Percentiles rank a stretch among this genome's conserved stretches.
Conservation (phyloP, 2,329 filamentous ascomycete species). For the Calonectria honghensis region DNA sequence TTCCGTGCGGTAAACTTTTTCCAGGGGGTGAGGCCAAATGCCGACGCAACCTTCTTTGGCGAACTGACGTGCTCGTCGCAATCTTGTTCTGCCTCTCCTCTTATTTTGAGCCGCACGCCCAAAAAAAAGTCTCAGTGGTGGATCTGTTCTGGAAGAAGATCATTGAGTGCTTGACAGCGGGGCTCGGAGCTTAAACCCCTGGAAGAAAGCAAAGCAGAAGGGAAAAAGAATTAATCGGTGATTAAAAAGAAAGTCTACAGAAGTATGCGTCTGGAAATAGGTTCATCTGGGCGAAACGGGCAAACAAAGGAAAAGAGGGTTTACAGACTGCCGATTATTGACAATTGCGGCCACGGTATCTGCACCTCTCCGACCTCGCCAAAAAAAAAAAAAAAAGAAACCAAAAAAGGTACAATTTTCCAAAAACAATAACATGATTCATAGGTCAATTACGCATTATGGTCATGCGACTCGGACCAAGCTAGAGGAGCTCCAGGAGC, state of each 20-base stretch:
- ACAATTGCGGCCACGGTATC: not conserved
- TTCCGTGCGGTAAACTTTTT: not conserved
- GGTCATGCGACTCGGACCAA: slow-evolving; percentile 27
- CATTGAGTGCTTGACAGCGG: not conserved
- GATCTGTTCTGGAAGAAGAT: slow-evolving; percentile 24
- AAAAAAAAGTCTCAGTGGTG: not conserved
- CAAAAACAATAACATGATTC: slow-evolving; percentile 22
- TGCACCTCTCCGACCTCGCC: not conserved
- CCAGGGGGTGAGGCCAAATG: not conserved
- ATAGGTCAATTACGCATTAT: slow-evolving; percentile 10
- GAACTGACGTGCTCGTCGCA: not conserved
- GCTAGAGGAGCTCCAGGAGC: slow-evolving; percentile 27
- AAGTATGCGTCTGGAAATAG: not conserved
- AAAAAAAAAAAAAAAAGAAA: not conserved
- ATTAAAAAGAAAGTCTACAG: not conserved
- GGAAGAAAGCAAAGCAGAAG: not conserved
- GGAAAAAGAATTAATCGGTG: not conserved
- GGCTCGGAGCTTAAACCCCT: slow-evolving; percentile 14
- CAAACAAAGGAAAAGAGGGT: not conserved
- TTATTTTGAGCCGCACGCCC: slow-evolving; percentile 1
- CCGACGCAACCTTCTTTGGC: not conserved
- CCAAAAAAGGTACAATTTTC: not conserved
- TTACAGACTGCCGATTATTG: not conserved
- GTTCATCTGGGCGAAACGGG: not conserved
- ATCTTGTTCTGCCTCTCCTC: not conserved